Evolutionary conservation across 2,329 filamentous ascomycete genomes (phyloP).

Genomic region (Phialophora chinensis): DNA sequence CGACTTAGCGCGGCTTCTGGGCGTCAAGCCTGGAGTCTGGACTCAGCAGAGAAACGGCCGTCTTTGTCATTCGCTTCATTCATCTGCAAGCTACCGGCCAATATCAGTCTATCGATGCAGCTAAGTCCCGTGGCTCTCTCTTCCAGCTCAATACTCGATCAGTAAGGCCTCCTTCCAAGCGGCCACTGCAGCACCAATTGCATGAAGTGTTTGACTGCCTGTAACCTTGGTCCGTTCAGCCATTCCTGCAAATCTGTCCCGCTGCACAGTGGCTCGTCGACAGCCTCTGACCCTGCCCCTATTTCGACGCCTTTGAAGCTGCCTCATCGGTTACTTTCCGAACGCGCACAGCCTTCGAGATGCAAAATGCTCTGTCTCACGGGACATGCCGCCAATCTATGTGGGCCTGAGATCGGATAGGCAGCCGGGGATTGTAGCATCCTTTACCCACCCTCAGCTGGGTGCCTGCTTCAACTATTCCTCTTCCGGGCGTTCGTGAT

Average conservation of each 20-base stretch:
- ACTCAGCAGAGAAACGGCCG: background rate
- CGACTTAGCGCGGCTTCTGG: too few relatives aligned
- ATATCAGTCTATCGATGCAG: background rate
- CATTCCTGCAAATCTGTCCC: background rate
- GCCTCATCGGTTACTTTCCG: too few relatives aligned
- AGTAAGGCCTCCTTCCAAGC: constrained; percentile 4
- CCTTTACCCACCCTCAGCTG: background rate
- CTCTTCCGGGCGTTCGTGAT: background rate
- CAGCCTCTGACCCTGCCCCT: background rate
- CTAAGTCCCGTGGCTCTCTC: background rate
- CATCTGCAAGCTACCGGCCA: constrained; percentile 1
- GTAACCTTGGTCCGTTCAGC: background rate
- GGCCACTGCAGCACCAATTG: background rate
- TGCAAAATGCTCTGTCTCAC: background rate
- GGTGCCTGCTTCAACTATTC: background rate
- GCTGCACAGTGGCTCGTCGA: background rate
- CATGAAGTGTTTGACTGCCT: background rate
- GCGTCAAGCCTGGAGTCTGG: background rate
- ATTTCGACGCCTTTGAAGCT: background rate
- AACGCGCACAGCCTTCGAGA: background rate
- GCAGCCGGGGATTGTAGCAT: background rate
- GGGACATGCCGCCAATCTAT: background rate
- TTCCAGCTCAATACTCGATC: background rate
- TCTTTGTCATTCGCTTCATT: background rate
- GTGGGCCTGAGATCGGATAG: constrained; percentile 4